A percentile compares a stretch with the other conserved stretches of the same genome.
These are phyloP conservation scores for Mortierella claussenii DNA, from an alignment of 192 early-diverging fungal species.

Conservation along the genomic window DNA sequence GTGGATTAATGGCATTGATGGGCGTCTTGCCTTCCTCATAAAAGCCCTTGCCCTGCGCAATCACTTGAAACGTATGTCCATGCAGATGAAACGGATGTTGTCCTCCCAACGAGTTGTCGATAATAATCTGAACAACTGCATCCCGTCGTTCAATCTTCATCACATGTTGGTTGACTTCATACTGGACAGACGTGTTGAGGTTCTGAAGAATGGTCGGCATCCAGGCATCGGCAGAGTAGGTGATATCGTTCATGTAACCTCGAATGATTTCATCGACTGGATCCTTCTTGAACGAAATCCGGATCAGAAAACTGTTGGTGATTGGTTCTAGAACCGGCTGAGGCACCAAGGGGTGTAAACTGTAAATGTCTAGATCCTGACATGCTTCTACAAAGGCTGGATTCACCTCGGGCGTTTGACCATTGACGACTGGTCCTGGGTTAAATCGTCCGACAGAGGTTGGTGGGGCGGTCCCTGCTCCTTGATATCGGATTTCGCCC, in stretches of 20 bases:
- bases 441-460: slow-evolving; percentile 28
- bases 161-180: slow-evolving; percentile 20
- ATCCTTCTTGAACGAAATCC: slow-evolving; percentile 26
- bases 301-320: slow-evolving; percentile 22
- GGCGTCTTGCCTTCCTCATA: slow-evolving; percentile 39
- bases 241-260: slow-evolving; percentile 20
- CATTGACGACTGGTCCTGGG: slow-evolving; percentile 5
- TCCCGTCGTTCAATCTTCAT: slow-evolving; percentile 26
- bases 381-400: slow-evolving; percentile 43
- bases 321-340: slow-evolving; percentile 39
- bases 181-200: slow-evolving; percentile 27
- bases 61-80: slow-evolving; percentile 58
- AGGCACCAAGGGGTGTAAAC: slow-evolving; percentile 30
- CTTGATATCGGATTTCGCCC: slow-evolving; percentile 58
- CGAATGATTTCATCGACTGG: slow-evolving; percentile 14
- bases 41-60: slow-evolving; percentile 51
- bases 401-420: slow-evolving; percentile 2
- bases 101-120: slow-evolving; percentile 22
- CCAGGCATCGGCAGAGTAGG: slow-evolving; percentile 27
- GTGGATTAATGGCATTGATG: slow-evolving; percentile 45
- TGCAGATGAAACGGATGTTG: slow-evolving; percentile 60
- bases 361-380: slow-evolving; percentile 32
- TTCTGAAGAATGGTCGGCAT: slow-evolving; percentile 47
- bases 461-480: slow-evolving; percentile 34
- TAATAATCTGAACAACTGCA: slow-evolving; percentile 43